Evolutionary conservation across 352 stramenopile species (phyloP), one percentile per base, ranked within the genome.

Genomic region (Phytopythium chamaehyphon): DNA sequence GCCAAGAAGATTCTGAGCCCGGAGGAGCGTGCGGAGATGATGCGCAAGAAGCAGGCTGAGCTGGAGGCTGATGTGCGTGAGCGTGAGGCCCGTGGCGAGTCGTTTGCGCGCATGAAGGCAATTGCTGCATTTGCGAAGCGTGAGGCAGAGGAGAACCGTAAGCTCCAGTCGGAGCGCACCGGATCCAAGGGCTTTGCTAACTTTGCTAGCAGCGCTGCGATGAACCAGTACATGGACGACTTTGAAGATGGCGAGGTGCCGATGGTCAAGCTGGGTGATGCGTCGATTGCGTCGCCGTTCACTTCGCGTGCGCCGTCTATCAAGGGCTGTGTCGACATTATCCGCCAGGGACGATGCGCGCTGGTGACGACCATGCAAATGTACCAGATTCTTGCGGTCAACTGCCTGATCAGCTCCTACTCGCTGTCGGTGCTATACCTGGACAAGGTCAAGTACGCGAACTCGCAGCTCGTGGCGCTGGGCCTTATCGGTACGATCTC

Each of bases 281-380:
- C 98, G 3, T 99, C 95, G 31, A 98, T 99, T 44, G 98, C 98
- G 23, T 98, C 97, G 54, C 98, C 98, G 0, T 99, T 99, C 67
- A 99, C 98, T 9, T 97, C 93, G 38, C 72, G 92, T 78, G 72
- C 97, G 70, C 81, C 96, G 61, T 94, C 83, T 3, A 94, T 96
- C 54, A 90, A 90, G 69, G 76, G 82, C 22, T 95, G 83, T 48
- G 92, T 99, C 16, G 89, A 98, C 54, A 97, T 99, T 43, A 89
- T 99, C 54, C 92, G 97, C 31, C 97, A 99, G 59, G 98, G 98
- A 9, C 85, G 98, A 37, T 99, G 98, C 55, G 98, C 98, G 26
- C 76, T 99, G n/a, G 96, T 99, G 14, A 99, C 95, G 16, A 99
- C 98, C 42, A 95, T 99, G 64, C 96, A 99, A 76, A 97, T 98